Conservation (phyloP, 2,329 filamentous ascomycete species). For the Mollisiaceae sp. region DNA sequence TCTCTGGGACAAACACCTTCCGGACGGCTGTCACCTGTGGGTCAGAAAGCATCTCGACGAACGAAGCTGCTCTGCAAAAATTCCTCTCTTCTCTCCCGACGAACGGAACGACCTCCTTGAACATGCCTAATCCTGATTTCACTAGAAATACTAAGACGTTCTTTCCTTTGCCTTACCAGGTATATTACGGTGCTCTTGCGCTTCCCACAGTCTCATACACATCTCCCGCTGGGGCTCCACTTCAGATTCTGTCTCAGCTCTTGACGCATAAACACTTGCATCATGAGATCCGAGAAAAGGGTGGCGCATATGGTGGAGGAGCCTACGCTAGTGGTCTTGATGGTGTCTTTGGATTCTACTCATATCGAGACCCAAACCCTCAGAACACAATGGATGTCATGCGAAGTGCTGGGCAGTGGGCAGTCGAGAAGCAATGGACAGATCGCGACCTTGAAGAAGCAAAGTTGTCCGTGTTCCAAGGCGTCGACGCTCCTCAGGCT, state of each 20-base stretch:
- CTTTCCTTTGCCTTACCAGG: conserved; percentile 94
- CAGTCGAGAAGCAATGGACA: conserved; percentile 79
- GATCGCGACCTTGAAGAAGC: conserved; percentile 91
- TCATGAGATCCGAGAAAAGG: conserved; percentile 97
- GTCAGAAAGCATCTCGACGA: conserved; percentile 69
- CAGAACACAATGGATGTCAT: conserved; percentile 87
- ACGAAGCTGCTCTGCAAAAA: conserved; percentile 70
- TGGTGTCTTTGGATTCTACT: conserved; percentile 92
- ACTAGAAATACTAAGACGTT: conserved; percentile 73
- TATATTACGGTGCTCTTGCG: conserved; percentile 88
- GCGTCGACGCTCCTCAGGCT: conserved; percentile 83
- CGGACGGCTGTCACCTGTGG: conserved; percentile 89
- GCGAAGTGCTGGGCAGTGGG: conserved; percentile 81
- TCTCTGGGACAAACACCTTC: conserved; percentile 69
- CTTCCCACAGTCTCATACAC: conserved; percentile 85
- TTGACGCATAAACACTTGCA: conserved; percentile 96
- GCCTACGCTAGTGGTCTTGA: conserved; percentile 81
- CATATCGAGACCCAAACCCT: conserved; percentile 95
- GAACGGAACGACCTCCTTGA: conserved; percentile 47
- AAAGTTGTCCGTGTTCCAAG: conserved; percentile 93
- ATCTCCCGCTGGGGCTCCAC: conserved; percentile 73
- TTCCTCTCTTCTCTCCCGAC: conserved; percentile 71
- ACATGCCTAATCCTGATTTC: conserved; percentile 42
- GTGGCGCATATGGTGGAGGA: conserved; percentile 92
- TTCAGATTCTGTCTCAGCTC: conserved; percentile 88